Evolutionary conservation across 2,329 filamentous ascomycete genomes (phyloP).

Genomic region (Aspergillus pseudoglaucus): DNA sequence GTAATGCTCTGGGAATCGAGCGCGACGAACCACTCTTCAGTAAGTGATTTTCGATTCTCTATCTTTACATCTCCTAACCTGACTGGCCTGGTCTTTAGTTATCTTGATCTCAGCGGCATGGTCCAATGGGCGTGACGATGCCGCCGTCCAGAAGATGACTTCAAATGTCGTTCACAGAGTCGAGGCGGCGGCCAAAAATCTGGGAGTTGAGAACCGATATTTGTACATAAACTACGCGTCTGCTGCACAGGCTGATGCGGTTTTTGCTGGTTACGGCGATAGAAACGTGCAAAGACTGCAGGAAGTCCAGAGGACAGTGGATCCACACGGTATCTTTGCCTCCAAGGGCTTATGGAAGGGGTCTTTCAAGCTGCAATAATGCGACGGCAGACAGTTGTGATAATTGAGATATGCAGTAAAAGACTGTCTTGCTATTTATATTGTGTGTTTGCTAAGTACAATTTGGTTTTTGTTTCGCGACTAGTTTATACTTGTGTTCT

Average conservation of each 20-base stretch:
- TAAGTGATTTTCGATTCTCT: background rate
- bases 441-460: too few relatives aligned
- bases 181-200: conserved; percentile 15
- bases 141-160: conserved; percentile 7
- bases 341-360: conserved; percentile 8
- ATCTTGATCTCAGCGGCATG: conserved; percentile 10
- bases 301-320: conserved; percentile 28
- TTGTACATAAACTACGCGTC: conserved; percentile 41
- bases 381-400: too few relatives aligned
- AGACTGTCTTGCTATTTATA: too few relatives aligned
- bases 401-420: too few relatives aligned
- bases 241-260: conserved; percentile 23
- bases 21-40: conserved; percentile 9
- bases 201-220: conserved; percentile 20
- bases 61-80: background rate
- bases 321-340: conserved; percentile 32
- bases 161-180: conserved; percentile 4
- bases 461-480: too few relatives aligned
- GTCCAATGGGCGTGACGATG: conserved; percentile 4
- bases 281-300: conserved; percentile 26
- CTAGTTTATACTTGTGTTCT: too few relatives aligned
- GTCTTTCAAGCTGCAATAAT: conserved; percentile 7
- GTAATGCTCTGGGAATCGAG: conserved; percentile 15
- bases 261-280: conserved; percentile 33
- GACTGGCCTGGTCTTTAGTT: background rate